Evolutionary conservation across 2,329 filamentous ascomycete genomes (phyloP), one percentile per base, ranked within the genome.

Genomic region (Sarocladium oryzae): DNA sequence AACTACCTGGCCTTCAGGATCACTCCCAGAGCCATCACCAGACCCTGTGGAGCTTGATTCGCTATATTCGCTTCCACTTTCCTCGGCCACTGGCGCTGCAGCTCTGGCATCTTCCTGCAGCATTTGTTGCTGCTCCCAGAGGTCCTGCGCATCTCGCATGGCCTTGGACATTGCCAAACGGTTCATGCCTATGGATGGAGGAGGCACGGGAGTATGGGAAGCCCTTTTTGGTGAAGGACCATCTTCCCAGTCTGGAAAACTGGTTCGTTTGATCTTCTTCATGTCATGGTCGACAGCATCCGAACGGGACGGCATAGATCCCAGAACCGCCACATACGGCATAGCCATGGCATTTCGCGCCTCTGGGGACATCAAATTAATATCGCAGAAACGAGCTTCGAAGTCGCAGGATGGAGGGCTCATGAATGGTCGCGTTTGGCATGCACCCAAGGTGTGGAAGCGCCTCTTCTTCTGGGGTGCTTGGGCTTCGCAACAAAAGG

Each of bases 101-200:
- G 11, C 16, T 40, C 36, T 4, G n/a, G 20, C 11, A 16, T 13
- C 36, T 16, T 20, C 7, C 36, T 40, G 36, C 18, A 20, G 16
- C n/a, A 8, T 7, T 21, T 40, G 36, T 21, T 54, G 26, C 20
- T 53, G 46, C 51, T 63, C 61, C 67, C 67, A 69, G 13, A 60
- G 51, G 28, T 54, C 55, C 51, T 68, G 66, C 16, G 63, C 52
- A 3, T 57, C 60, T 16, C 33, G 43, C 4, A 48, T n/a, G 26
- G 7, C 11, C 6, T 33, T 9, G 10, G 43, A 48, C 15, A 9
- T 3, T 13, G 24, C 8, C 2, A 48, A n/a, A 21, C 24, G 26
- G 16, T 20, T 4, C 21, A 9, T 13, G 11, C 11, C n/a, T 3
- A 21, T 15, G 11, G 18, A 18, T 3, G 28, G n/a, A 21, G 8